phyloP scores from a whole-genome alignment of 2,329 filamentous ascomycete genomes.

The Penicillium sp. region DNA sequence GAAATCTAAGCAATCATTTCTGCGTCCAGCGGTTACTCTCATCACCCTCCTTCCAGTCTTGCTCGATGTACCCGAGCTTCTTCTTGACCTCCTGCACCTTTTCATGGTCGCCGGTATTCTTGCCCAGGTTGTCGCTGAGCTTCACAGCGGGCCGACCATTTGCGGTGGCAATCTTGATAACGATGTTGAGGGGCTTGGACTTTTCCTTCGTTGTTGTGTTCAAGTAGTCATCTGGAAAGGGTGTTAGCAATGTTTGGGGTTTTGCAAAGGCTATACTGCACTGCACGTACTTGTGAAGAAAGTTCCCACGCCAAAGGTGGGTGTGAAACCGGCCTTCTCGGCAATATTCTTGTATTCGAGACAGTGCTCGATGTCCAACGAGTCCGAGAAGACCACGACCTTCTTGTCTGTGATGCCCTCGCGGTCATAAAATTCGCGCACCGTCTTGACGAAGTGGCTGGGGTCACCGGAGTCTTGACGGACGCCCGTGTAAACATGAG shows the following conservation, averaged over 20 bases:
- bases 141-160: slow-evolving; percentile 83
- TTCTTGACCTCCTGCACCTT: slow-evolving; percentile 84
- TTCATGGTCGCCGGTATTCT: slow-evolving; percentile 87
- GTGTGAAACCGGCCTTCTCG: slow-evolving; percentile 77
- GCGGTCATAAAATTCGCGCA: slow-evolving; percentile 78
- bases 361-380: slow-evolving; percentile 86
- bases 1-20: slow-evolving; percentile 6
- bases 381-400: slow-evolving; percentile 93
- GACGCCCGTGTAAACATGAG: slow-evolving; percentile 79
- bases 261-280: not conserved
- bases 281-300: slow-evolving; percentile 75
- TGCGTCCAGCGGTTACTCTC: slow-evolving; percentile 80
- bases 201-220: slow-evolving; percentile 74
- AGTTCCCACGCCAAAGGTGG: slow-evolving; percentile 92
- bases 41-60: slow-evolving; percentile 80
- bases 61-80: slow-evolving; percentile 83
- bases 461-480: slow-evolving; percentile 92
- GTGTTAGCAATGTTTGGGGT: slow-evolving; percentile 3
- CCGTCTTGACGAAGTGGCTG: slow-evolving; percentile 74
- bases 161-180: slow-evolving; percentile 93
- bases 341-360: slow-evolving; percentile 86
- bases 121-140: slow-evolving; percentile 87
- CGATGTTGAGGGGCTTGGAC: slow-evolving; percentile 91
- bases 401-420: slow-evolving; percentile 80
- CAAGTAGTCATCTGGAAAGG: slow-evolving; percentile 72